These are phyloP conservation scores for Juglanconis juglandina DNA, from an alignment of 2,329 filamentous ascomycete species.

Conservation along the genomic window DNA sequence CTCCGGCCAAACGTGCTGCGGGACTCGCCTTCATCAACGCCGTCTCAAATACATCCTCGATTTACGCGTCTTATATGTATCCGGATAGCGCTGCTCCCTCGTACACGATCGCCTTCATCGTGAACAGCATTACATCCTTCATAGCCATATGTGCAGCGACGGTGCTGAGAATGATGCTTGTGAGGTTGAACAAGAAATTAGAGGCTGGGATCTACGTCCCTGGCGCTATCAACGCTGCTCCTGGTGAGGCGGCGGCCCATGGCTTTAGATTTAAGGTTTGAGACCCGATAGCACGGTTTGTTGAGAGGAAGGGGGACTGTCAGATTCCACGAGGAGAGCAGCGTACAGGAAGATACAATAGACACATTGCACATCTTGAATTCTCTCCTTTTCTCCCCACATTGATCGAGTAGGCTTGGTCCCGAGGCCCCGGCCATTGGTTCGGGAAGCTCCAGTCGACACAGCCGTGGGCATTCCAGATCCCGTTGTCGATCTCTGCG, in stretches of 20 bases:
- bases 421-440: too few relatives aligned
- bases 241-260: constrained; percentile 53
- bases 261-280: constrained; percentile 66
- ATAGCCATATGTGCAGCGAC: constrained; percentile 63
- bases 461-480: too few relatives aligned
- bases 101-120: constrained; percentile 59
- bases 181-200: constrained; percentile 65
- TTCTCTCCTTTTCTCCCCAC: too few relatives aligned
- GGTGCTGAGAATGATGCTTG: constrained; percentile 59
- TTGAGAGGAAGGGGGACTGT: too few relatives aligned
- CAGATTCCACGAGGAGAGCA: too few relatives aligned
- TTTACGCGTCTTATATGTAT: constrained; percentile 70
- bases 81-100: constrained; percentile 42
- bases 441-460: too few relatives aligned
- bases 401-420: too few relatives aligned
- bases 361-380: too few relatives aligned
- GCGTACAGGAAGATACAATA: too few relatives aligned
- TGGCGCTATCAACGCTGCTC: constrained; percentile 54
- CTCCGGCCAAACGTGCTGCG: constrained; percentile 67
- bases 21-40: constrained; percentile 75
- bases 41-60: constrained; percentile 64
- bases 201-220: constrained; percentile 58
- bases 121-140: constrained; percentile 64
- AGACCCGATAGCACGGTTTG: background rate
- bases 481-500: too few relatives aligned